Percentiles rank a stretch among this genome's conserved stretches.
These are phyloP conservation scores for Grosmannia huntii DNA, from an alignment of 2,329 filamentous ascomycete genomes.

Conservation along the genomic window DNA sequence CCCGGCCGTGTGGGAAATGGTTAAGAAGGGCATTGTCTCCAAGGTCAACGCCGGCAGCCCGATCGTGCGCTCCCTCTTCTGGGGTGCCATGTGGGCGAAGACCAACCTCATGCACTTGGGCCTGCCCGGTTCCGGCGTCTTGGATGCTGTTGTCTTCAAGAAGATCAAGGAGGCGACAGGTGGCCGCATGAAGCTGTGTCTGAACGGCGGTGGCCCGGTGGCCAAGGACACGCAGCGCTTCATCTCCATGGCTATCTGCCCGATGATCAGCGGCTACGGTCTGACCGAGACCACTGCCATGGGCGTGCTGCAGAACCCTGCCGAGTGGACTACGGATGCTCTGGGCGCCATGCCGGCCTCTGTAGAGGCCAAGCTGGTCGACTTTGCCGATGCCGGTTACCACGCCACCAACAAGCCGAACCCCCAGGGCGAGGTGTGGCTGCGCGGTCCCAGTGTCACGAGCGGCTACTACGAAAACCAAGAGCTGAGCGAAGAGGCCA, in stretches of 20 bases:
- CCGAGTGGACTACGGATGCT: constrained; percentile 62
- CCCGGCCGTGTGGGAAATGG: constrained; percentile 79
- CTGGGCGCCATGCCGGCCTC: constrained; percentile 62
- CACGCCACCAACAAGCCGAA: constrained; percentile 59
- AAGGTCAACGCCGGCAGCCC: constrained; percentile 60
- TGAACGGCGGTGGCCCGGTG: constrained; percentile 79
- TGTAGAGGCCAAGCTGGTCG: constrained; percentile 74
- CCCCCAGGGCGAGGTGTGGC: constrained; percentile 80
- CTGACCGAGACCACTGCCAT: constrained; percentile 75
- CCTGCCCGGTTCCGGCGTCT: constrained; percentile 51
- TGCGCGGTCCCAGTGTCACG: constrained; percentile 61
- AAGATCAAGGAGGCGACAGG: constrained; percentile 86
- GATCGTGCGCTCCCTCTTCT: constrained; percentile 63
- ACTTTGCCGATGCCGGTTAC: constrained; percentile 76
- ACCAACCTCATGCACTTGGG: constrained; percentile 36
- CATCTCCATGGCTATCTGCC: constrained; percentile 76
- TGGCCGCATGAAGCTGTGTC: constrained; percentile 63
- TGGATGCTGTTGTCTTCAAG: constrained; percentile 76
- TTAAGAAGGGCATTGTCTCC: constrained; percentile 77
- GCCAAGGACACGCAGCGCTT: constrained; percentile 77
- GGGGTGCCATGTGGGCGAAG: constrained; percentile 43
- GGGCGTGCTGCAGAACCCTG: constrained; percentile 61
- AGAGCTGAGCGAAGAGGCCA: constrained; percentile 58
- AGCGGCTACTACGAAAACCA: constrained; percentile 66
- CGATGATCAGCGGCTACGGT: constrained; percentile 83